Base-by-base conservation (phyloP, 2,329 filamentous ascomycete species). In the Blastomyces emzantsi region DNA sequence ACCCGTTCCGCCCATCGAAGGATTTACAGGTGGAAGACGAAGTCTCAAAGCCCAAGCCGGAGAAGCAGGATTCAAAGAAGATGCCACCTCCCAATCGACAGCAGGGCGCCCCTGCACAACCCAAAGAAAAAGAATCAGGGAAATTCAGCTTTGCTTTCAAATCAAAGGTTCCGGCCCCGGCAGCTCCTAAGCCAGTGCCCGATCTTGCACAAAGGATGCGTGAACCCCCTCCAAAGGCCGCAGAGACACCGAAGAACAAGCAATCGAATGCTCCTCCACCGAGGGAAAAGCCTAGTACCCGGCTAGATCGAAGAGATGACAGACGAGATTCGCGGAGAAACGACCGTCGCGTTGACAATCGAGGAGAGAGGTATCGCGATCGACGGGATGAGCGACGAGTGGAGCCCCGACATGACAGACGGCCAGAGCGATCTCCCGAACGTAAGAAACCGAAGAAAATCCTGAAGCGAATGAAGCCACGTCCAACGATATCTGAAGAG, bases 91-190 rank as follows among this genome's bases (percentile, higher is more conserved):
- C 82, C 28, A 79, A 76, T 63, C 83, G 83, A 64, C 79, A 83
- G 49, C 76, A 82, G 1, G 80, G 83, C 25, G 79, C 81, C 1
- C 81, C 83, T 5, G 80, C 83, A n/a, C 80, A 83, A 65, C 71
- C 76, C 65, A n/a, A 74, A 80, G 72, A 52, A 28, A 52, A 52
- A 52, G 79, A 79, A 2, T 57, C 54, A 36, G 62, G 86, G 55
- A 94, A 93, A 76, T 95, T 97, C 71, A 95, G 91, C 73, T 97
- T 97, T 74, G 91, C 92, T 1, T 91, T 97, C 75, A 97, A 97
- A 73, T 84, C 87, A 63, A 93, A 89, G 72, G 84, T 86, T 28
- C 80, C 82, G 2, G 81, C 87, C 25, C 77, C 79, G 33, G 79
- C 82, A 66, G 79, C 81, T 64, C 77, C 78, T 57, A 82, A 82